These are phyloP conservation scores for Tylopilus sp. DNA, from an alignment of 1,284 basidiomycete genomes.

Conservation along the genomic window DNA sequence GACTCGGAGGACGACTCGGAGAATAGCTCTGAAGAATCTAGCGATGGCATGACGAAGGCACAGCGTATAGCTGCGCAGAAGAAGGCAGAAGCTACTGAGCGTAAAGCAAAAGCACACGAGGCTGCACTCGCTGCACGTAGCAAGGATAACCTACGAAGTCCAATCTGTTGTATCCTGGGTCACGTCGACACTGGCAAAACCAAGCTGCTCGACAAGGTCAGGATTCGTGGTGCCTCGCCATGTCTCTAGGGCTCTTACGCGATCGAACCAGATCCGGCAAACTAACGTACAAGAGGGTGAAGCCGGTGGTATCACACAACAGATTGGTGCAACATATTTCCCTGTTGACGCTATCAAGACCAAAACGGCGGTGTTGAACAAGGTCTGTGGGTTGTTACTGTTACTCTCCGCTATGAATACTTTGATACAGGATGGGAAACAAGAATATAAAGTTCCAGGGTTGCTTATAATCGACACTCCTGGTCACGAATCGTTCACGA, in stretches of 20 bases:
- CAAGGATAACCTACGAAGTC: slow-evolving; percentile 91
- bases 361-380: slow-evolving; percentile 92
- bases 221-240: slow-evolving; percentile 7
- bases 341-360: slow-evolving; percentile 93
- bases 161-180: slow-evolving; percentile 98
- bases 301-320: slow-evolving; percentile 99
- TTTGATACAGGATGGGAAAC: slow-evolving; percentile 58
- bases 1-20: slow-evolving; percentile 47
- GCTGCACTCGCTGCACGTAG: slow-evolving; percentile 84
- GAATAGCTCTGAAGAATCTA: slow-evolving; percentile 42
- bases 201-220: slow-evolving; percentile 93
- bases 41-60: slow-evolving; percentile 61
- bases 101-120: slow-evolving; percentile 80
- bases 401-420: slow-evolving; percentile 4
- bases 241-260: slow-evolving; percentile 10
- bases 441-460: slow-evolving; percentile 97
- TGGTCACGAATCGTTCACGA: slow-evolving; percentile 99
- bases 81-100: slow-evolving; percentile 82
- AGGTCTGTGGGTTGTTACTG: slow-evolving; percentile 41
- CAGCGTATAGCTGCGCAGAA: slow-evolving; percentile 70
- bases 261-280: slow-evolving; percentile 81
- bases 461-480: slow-evolving; percentile 97
- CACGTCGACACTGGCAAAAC: slow-evolving; percentile 99
- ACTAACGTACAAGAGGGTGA: slow-evolving; percentile 99
- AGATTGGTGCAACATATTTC: slow-evolving; percentile 99